These are phyloP conservation scores for Chloranthus sessilifolius DNA, from an alignment of 164 flowering plant species.

Conservation along the genomic window DNA sequence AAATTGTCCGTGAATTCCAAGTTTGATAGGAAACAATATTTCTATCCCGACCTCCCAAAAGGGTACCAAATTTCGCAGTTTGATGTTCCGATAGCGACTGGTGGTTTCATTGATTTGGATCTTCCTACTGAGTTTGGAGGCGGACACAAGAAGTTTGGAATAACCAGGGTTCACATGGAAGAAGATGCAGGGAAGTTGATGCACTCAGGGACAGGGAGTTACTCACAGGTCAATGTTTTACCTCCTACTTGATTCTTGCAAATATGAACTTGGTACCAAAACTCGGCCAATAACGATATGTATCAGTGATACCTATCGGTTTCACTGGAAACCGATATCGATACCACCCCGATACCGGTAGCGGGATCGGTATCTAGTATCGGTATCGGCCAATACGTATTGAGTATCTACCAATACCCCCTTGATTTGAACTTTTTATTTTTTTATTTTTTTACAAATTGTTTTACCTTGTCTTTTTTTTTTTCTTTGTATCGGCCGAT, in stretches of 20 bases:
- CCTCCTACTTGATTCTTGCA: neutral
- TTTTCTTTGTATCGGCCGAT: too few species aligned
- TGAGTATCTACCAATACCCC: too few species aligned
- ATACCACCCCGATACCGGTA: too few species aligned
- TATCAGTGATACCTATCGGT: too few species aligned
- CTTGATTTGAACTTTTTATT: too few species aligned
- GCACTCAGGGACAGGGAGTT: constrained; percentile 56
- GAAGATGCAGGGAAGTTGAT: constrained; percentile 97
- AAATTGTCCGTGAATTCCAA: constrained; percentile 65
- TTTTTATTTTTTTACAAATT: too few species aligned
- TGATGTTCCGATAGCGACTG: constrained; percentile 74
- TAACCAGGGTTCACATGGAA: constrained; percentile 96
- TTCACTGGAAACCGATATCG: too few species aligned
- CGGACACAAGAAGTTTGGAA: constrained; percentile 83
- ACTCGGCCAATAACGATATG: too few species aligned
- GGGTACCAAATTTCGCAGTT: constrained; percentile 96
- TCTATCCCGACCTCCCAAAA: constrained; percentile 92
- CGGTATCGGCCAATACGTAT: too few species aligned
- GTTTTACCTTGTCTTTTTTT: too few species aligned
- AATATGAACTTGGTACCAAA: too few species aligned
- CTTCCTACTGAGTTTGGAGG: constrained; percentile 92
- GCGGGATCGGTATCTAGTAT: too few species aligned
- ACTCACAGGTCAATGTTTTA: constrained; percentile 48
- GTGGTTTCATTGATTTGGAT: constrained; percentile 75
- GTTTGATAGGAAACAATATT: constrained; percentile 92